Base-by-base conservation (phyloP, 2,329 filamentous ascomycete species). In the Lecanosticta acicola region DNA sequence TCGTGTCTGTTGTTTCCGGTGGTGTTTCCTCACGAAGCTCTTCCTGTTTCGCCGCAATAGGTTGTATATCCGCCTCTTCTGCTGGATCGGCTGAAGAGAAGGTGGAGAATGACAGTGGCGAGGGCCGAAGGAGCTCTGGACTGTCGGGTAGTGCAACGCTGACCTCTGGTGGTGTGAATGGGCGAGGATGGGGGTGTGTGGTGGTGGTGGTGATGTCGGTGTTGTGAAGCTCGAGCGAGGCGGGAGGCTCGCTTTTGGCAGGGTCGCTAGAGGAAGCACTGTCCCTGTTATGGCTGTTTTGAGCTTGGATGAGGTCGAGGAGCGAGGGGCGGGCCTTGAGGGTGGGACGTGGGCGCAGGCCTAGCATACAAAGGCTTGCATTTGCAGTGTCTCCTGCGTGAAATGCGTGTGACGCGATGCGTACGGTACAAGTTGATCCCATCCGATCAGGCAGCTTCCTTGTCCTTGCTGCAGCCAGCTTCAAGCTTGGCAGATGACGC, bases 251-350 rank as follows among this genome's bases (percentile, higher is more conserved):
- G 18, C 37, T 39, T 3, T 20, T 39, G 37, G 18, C 7, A 35
- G 13, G 7, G 33, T n/a, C 14, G 33, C 7, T 35, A n/a, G 13
- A 8, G 46, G 35, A 40, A 35, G 43, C 43, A 49, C n/a, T n/a
- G n/a, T n/a, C n/a, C n/a, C n/a, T n/a, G n/a, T n/a, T n/a, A 32
- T 32, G 29, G 33, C 7, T 8, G 39, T 53, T 44, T 34, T 34
- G 75, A 57, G 71, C 68, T 48, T 68, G 67, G 56, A 84, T 72
- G 57, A 84, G 72, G 59, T 84, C 79, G 63, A 81, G 71, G 54
- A 84, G 69, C 41, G 80, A 84, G 43, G 79, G 76, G 56, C 78
- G 77, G 63, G 73, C 67, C 71, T 71, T 76, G 54, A 83, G 67
- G 65, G 72, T 74, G 63, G 76, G 78, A 62, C 77, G 71, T 64